These are phyloP conservation scores for Boletus semigastroideus DNA, from an alignment of 1,284 basidiomycete genomes.

Conservation along the genomic window DNA sequence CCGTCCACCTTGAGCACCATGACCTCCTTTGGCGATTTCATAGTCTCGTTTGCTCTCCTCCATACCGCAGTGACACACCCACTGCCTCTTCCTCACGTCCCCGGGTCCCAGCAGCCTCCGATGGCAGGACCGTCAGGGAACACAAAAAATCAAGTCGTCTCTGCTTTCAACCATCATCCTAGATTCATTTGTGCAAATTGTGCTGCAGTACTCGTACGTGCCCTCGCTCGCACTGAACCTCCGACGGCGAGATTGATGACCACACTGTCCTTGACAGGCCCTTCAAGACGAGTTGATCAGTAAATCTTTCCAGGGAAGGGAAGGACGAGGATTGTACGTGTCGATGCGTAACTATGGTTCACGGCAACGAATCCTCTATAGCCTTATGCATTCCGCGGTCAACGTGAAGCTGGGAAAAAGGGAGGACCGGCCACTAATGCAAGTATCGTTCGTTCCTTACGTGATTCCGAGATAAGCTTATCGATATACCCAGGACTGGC, in stretches of 20 bases:
- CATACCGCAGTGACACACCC: conserved; percentile 1
- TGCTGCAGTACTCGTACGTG: conserved; percentile 61
- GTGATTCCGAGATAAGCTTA: background rate
- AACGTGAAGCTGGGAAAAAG: conserved; percentile 74
- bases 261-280: conserved; percentile 41
- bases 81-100: background rate
- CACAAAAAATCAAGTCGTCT: conserved; percentile 51
- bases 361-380: conserved; percentile 27
- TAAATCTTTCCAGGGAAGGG: conserved; percentile 82
- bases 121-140: conserved; percentile 36
- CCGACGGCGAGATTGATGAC: background rate
- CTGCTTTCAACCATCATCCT: conserved; percentile 57
- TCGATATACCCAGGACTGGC: conserved; percentile 57
- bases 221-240: background rate
- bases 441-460: conserved; percentile 21
- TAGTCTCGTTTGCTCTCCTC: conserved; percentile 17
- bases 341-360: background rate
- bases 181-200: conserved; percentile 65
- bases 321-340: conserved; percentile 78
- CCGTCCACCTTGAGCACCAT: background rate
- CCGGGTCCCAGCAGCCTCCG: background rate
- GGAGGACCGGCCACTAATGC: conserved; percentile 79
- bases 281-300: conserved; percentile 87
- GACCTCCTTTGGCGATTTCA: conserved; percentile 24
- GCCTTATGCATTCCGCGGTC: conserved; percentile 74